These are phyloP conservation scores for Diaporthe nobilis DNA, from an alignment of 2,329 filamentous ascomycete species.

Conservation along the genomic window DNA sequence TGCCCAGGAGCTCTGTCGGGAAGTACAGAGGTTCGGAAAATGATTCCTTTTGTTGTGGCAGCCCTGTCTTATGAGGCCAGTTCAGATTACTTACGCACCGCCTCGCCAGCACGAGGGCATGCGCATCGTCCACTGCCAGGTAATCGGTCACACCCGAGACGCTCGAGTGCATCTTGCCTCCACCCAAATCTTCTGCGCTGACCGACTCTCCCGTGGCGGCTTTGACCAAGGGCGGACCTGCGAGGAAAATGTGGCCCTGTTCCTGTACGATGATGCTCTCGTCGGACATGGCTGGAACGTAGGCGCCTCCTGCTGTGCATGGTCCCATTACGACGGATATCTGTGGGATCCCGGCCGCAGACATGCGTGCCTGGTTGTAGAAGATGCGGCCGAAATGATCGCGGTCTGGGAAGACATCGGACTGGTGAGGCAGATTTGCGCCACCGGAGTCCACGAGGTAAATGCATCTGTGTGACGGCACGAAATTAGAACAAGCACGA, in stretches of 20 bases:
- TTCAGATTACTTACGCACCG: slow-evolving; percentile 91
- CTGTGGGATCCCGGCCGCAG: slow-evolving; percentile 88
- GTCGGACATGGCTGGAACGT: slow-evolving; percentile 97
- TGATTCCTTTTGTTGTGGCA: slow-evolving; percentile 45
- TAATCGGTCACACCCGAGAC: slow-evolving; percentile 96
- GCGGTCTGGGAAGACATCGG: slow-evolving; percentile 94
- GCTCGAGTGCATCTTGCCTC: slow-evolving; percentile 89
- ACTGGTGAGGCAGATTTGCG: slow-evolving; percentile 94
- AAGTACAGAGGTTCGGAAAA: slow-evolving; percentile 84
- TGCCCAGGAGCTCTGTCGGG: slow-evolving; percentile 84
- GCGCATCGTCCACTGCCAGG: slow-evolving; percentile 92
- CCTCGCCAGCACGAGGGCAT: slow-evolving; percentile 88
- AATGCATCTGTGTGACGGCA: slow-evolving; percentile 73
- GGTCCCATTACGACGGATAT: slow-evolving; percentile 97
- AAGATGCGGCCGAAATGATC: slow-evolving; percentile 98
- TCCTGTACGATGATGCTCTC: slow-evolving; percentile 97
- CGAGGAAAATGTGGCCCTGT: slow-evolving; percentile 97
- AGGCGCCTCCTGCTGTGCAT: slow-evolving; percentile 95
- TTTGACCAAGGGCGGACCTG: slow-evolving; percentile 93
- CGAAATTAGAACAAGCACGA: slow-evolving; percentile 26
- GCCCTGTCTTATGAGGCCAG: slow-evolving; percentile 67
- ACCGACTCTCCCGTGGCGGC: slow-evolving; percentile 95
- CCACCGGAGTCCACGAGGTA: slow-evolving; percentile 97
- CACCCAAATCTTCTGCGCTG: slow-evolving; percentile 90
- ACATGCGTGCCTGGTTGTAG: slow-evolving; percentile 98